Conservation (phyloP, 140 eudicot species). For the Erigeron philadelphicus region DNA sequence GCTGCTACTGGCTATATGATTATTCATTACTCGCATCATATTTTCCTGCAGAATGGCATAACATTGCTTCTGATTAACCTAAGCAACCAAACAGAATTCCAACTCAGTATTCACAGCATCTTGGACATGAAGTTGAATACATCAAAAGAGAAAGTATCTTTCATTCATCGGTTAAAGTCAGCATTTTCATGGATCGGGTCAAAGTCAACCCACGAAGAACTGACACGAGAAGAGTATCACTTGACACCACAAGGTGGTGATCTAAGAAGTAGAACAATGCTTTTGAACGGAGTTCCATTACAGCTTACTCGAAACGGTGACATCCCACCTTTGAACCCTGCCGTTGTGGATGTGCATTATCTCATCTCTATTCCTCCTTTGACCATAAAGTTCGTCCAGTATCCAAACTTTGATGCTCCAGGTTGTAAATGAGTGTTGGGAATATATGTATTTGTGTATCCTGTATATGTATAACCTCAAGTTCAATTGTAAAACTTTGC, state of each 20-base stretch:
- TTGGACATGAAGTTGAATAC: constrained; percentile 23
- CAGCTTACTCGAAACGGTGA: constrained; percentile 43
- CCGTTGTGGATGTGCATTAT: constrained; percentile 35
- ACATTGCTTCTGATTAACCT: constrained; percentile 78
- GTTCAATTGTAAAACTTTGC: constrained; percentile 25
- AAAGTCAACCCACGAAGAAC: constrained; percentile 44
- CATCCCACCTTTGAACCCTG: constrained; percentile 50
- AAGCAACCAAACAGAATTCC: constrained; percentile 66
- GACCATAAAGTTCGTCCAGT: constrained; percentile 67
- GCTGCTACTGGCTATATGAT: not conserved
- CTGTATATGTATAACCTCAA: constrained; percentile 23
- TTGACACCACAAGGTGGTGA: constrained; percentile 64
- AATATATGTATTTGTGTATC: constrained; percentile 13
- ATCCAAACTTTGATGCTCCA: constrained; percentile 52
- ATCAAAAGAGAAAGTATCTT: constrained; percentile 26
- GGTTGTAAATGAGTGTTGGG: constrained; percentile 40
- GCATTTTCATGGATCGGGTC: constrained; percentile 79
- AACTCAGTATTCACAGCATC: constrained; percentile 37
- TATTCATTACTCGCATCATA: constrained; percentile 7
- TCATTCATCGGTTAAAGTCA: constrained; percentile 44
- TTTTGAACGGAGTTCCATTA: constrained; percentile 50
- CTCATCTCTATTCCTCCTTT: constrained; percentile 42
- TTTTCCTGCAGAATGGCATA: constrained; percentile 53
- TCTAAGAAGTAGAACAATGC: constrained; percentile 55
- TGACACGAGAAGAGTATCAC: constrained; percentile 71